Evolutionary conservation across 2,329 filamentous ascomycete genomes (phyloP).

Genomic region (Ceratocystis variospora): DNA sequence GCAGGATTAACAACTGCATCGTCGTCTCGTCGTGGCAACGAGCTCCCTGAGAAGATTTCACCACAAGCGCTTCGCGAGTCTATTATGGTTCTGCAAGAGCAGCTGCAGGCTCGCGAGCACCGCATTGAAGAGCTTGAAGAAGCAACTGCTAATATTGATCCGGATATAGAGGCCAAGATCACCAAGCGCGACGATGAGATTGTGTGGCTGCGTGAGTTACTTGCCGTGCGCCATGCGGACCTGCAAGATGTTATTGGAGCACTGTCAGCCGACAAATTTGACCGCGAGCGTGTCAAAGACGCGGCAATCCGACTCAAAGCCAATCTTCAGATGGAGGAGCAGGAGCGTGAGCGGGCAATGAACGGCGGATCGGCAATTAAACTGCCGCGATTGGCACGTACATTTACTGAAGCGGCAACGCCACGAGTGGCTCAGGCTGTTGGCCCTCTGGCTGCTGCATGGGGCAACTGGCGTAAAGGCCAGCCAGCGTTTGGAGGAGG

Average conservation of each 20-base stretch:
- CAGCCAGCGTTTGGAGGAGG: slow-evolving; percentile 35
- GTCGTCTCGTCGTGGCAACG: slow-evolving; percentile 22
- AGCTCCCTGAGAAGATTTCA: slow-evolving; percentile 72
- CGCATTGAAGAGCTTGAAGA: slow-evolving; percentile 78
- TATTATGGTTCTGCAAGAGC: slow-evolving; percentile 90
- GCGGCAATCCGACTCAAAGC: slow-evolving; percentile 85
- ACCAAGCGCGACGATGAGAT: slow-evolving; percentile 91
- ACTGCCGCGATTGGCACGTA: slow-evolving; percentile 63
- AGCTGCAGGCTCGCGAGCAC: slow-evolving; percentile 84
- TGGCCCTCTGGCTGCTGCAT: slow-evolving; percentile 70
- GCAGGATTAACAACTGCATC: not conserved
- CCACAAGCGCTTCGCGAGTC: slow-evolving; percentile 90
- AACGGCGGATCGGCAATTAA: slow-evolving; percentile 52
- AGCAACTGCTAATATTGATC: slow-evolving; percentile 53
- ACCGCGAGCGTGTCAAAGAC: slow-evolving; percentile 69
- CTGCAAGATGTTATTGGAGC: slow-evolving; percentile 80
- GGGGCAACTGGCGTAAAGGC: slow-evolving; percentile 80
- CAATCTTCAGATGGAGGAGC: slow-evolving; percentile 94
- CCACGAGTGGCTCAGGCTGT: slow-evolving; percentile 76
- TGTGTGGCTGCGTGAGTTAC: slow-evolving; percentile 81
- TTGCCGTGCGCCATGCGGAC: slow-evolving; percentile 81
- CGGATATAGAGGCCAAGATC: slow-evolving; percentile 66
- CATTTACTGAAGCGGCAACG: slow-evolving; percentile 38
- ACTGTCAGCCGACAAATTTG: slow-evolving; percentile 59
- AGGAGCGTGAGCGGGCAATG: slow-evolving; percentile 77